Evolutionary conservation across 2,329 filamentous ascomycete species (phyloP).

Genomic region (Colletotrichum magnum): DNA sequence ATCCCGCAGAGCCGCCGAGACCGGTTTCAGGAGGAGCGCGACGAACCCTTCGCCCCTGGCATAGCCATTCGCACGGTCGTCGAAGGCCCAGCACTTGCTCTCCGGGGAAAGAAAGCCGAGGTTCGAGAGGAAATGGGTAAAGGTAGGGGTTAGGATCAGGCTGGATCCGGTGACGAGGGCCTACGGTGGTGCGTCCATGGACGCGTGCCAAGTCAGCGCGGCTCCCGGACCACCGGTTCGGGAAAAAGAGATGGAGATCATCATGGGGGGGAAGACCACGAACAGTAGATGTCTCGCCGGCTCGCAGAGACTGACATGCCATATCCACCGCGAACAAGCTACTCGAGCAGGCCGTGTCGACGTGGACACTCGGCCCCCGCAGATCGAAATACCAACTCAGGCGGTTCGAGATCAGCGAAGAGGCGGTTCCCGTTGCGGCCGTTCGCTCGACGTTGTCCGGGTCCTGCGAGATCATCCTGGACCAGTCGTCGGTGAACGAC

Average conservation of each 20-base stretch:
- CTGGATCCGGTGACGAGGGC: conserved; percentile 3
- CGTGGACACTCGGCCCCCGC: conserved; percentile 47
- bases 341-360: conserved; percentile 54
- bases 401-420: conserved; percentile 44
- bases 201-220: too few relatives aligned
- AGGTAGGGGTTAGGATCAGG: not conserved
- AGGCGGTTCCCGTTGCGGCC: conserved; percentile 46
- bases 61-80: conserved; percentile 61
- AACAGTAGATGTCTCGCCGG: conserved; percentile 47
- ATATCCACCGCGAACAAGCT: conserved; percentile 49
- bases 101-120: conserved; percentile 47
- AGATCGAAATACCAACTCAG: conserved; percentile 45
- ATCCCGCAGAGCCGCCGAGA: conserved; percentile 58
- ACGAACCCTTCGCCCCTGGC: conserved; percentile 63
- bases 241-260: conserved; percentile 49
- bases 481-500: conserved; percentile 46
- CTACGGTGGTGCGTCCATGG: not conserved
- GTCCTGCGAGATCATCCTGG: conserved; percentile 39
- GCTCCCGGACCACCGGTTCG: too few relatives aligned
- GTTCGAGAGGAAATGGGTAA: conserved; percentile 41
- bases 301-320: conserved; percentile 48
- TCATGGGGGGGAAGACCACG: conserved; percentile 23
- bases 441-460: conserved; percentile 26
- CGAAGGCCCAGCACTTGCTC: conserved; percentile 51
- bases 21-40: conserved; percentile 59